Conservation (phyloP, 75 land plant species). For the Pinus tabuliformis region DNA sequence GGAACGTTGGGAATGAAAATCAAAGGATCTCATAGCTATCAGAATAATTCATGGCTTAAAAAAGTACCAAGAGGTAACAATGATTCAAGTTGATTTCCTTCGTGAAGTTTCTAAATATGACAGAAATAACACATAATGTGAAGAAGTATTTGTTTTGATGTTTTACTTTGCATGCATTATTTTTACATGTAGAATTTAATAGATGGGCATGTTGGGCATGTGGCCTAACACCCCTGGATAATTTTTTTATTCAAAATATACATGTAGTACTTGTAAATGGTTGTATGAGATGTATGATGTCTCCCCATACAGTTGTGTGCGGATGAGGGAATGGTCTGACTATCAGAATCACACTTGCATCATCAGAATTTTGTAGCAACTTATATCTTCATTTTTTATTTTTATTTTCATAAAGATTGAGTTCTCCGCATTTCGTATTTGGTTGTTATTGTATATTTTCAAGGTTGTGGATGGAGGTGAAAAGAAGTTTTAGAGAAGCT, state of each 20-base stretch:
- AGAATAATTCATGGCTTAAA: constrained; percentile 64
- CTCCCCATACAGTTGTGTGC: no score
- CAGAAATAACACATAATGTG: constrained; percentile 61
- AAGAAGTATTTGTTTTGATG: not conserved
- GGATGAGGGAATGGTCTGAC: constrained; percentile 54
- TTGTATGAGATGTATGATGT: no score
- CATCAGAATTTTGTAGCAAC: constrained; percentile 32
- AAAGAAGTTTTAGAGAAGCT: constrained; percentile 91
- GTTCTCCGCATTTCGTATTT: not conserved
- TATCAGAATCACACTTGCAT: constrained; percentile 68
- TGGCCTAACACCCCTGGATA: no score
- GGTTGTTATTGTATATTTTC: not conserved
- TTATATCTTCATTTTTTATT: constrained; percentile 12
- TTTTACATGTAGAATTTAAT: no score
- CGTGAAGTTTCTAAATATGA: constrained; percentile 62
- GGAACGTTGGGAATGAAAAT: no score
- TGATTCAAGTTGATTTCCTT: constrained; percentile 84
- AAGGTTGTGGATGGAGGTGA: constrained; percentile 26
- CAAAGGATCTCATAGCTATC: constrained; percentile 65
- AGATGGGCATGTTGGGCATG: no score
- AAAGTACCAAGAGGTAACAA: constrained; percentile 84
- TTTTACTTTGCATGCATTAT: not conserved
- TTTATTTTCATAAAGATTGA: not conserved
- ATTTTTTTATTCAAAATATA: not conserved
- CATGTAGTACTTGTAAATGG: not conserved